Evolutionary conservation across 495 filamentous ascomycete species (phyloP), one percentile per base, ranked within the genome.

Genomic region (Acidomyces sp.): DNA sequence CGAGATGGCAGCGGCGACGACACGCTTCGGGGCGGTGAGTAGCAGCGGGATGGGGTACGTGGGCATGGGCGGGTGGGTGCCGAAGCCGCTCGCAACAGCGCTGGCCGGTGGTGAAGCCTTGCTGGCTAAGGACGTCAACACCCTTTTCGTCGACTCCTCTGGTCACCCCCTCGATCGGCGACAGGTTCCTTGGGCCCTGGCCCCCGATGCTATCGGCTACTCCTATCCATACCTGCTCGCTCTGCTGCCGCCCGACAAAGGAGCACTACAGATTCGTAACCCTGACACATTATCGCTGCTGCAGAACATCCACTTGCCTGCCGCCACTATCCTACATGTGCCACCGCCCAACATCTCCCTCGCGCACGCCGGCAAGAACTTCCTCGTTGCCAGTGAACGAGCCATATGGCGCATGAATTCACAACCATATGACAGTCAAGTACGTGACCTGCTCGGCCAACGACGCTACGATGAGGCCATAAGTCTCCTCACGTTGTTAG

Each of bases 391-490:
- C 5, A 93, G 86, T 49, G 86, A 95, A 23, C 70, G 87, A 12
- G 78, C 67, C 16, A 82, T 99, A 22, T 99, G 92, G 92, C 77
- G 86, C 35, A 94, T 96, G 90, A 80, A 78, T 32, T 78, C 86
- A n/a, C 70, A 82, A 30, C 81, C 87, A 38, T 99, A 99, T 49
- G 85, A 94, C 52, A 74, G 80, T 0, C 90, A 99, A 53, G 77
- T 99, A 21, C 78, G 87, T 39, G 74, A 92, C 34, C 67, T 99
- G 24, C 72, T 93, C 3, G 71, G 77, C 31, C 77, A 72, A 37
- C 79, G 71, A 4, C 75, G 74, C 49, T 75, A 85, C 31, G 88
- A 99, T 51, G 90, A 99, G 58, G 92, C 90, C 1, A 82, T 95
- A 39, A 94, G 85, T 52, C 59, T 99, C 7, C 62, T 94, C 2